Percentiles rank a stretch among this genome's conserved stretches.
phyloP scores from a whole-genome alignment of 2,329 filamentous ascomycete species.

The Trichoderma lentiforme region DNA sequence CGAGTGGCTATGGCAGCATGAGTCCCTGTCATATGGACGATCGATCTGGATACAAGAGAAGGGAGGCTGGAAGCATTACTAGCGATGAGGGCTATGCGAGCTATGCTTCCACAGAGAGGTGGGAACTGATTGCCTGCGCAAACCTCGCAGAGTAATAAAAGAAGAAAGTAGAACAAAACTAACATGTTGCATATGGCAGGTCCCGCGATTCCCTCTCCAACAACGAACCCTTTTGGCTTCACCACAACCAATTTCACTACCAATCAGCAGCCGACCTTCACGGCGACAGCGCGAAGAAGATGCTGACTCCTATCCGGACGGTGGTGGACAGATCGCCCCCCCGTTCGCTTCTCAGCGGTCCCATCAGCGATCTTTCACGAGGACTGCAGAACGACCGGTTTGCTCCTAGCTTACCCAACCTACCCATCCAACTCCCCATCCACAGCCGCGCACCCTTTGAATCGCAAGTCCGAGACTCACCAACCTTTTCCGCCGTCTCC shows the following conservation, averaged over 20 bases:
- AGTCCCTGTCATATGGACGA: slow-evolving; percentile 36
- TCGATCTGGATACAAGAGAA: slow-evolving; percentile 32
- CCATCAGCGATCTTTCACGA: slow-evolving; percentile 38
- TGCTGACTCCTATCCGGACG: slow-evolving; percentile 46
- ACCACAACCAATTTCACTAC: slow-evolving; percentile 50
- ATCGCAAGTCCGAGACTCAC: slow-evolving; percentile 45
- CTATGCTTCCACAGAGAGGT: slow-evolving; percentile 41
- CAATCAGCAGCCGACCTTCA: slow-evolving; percentile 46
- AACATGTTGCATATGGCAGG: slow-evolving; percentile 24
- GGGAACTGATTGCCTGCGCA: slow-evolving; percentile 15
- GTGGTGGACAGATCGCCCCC: slow-evolving; percentile 48
- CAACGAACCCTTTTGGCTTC: slow-evolving; percentile 44
- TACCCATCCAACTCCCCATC: slow-evolving; percentile 47
- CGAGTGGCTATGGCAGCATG: slow-evolving; percentile 42
- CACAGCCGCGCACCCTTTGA: slow-evolving; percentile 42
- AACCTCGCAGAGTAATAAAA: slow-evolving; percentile 2
- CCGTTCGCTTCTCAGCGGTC: slow-evolving; percentile 43
- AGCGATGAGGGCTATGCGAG: slow-evolving; percentile 45
- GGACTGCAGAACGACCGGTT: slow-evolving; percentile 39
- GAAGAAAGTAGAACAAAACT: not conserved
- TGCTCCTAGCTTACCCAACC: slow-evolving; percentile 35
- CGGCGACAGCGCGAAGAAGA: slow-evolving; percentile 52
- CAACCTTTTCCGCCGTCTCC: slow-evolving; percentile 47
- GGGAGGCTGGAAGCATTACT: slow-evolving; percentile 29
- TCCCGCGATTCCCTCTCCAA: slow-evolving; percentile 41